phyloP scores from a whole-genome alignment of 306 rosid genomes.

The Cicer judaicum region DNA sequence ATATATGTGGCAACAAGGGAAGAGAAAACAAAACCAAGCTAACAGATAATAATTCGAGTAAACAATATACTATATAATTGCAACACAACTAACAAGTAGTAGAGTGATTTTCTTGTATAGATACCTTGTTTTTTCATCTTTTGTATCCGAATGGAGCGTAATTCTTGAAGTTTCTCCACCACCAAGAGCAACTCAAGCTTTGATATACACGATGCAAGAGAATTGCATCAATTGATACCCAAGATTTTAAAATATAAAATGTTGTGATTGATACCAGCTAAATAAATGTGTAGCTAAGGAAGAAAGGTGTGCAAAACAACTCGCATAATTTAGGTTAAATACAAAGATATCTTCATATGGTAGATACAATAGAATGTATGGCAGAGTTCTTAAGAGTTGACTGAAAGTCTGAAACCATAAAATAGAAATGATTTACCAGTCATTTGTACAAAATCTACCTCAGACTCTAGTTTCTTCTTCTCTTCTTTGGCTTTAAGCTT shows the following conservation, averaged over 20 bases:
- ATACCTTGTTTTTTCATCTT: conserved; percentile 91
- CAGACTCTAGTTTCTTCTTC: conserved; percentile 75
- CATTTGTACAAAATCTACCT: conserved; percentile 56
- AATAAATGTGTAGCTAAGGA: conserved; percentile 11
- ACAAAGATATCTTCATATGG: not conserved
- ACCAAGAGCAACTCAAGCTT: conserved; percentile 84
- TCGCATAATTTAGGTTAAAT: conserved; percentile 14
- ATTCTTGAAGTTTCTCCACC: conserved; percentile 88
- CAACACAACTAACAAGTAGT: conserved; percentile 29
- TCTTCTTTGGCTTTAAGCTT: conserved; percentile 87
- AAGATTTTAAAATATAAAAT: conserved; percentile 26
- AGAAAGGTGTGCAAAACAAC: conserved; percentile 9
- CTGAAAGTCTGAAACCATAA: conserved; percentile 1
- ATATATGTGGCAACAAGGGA: conserved; percentile 14
- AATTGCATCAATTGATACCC: conserved; percentile 6
- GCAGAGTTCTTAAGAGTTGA: conserved; percentile 29
- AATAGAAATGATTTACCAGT: conserved; percentile 32
- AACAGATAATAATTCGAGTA: not conserved
- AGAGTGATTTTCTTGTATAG: conserved; percentile 16
- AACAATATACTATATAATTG: conserved; percentile 28
- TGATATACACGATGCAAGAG: conserved; percentile 26
- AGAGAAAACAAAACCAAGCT: conserved; percentile 41
- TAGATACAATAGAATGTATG: conserved; percentile 30
- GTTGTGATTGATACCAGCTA: not conserved
- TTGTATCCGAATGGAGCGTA: conserved; percentile 80